These are phyloP conservation scores for Phytophthora colocasiae DNA, from an alignment of 352 stramenopile genomes.

Conservation along the genomic window DNA sequence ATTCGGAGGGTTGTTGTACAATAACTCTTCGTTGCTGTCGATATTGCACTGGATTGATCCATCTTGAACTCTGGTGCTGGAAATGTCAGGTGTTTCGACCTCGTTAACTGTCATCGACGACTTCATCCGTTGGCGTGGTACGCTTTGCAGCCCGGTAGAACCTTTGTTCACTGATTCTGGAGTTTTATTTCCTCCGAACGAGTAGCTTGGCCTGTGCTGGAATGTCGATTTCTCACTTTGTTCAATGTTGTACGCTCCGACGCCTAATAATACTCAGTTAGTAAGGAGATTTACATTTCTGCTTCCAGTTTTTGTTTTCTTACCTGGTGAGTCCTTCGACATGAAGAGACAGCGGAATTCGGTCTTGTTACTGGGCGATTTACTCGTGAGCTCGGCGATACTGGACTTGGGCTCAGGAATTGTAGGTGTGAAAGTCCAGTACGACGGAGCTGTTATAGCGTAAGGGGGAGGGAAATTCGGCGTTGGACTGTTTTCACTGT, in stretches of 20 bases:
- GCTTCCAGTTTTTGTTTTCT: neutral
- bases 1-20: slow-evolving; percentile 7
- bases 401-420: slow-evolving; percentile 35
- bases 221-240: slow-evolving; percentile 57
- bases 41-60: neutral
- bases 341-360: slow-evolving; percentile 26
- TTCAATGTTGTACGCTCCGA: slow-evolving; percentile 60
- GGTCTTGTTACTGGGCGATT: slow-evolving; percentile 21
- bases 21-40: neutral
- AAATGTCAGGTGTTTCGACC: neutral
- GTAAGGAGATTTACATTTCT: neutral
- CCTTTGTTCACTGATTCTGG: neutral
- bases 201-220: slow-evolving; percentile 43
- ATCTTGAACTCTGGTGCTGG: no score
- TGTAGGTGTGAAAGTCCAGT: slow-evolving; percentile 36
- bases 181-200: slow-evolving; percentile 35
- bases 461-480: slow-evolving; percentile 47
- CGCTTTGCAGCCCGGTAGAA: slow-evolving; percentile 5
- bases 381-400: slow-evolving; percentile 29
- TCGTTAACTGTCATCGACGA: slow-evolving; percentile 21
- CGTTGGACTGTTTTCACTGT: slow-evolving; percentile 12
- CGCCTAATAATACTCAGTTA: slow-evolving; percentile 27
- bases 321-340: slow-evolving; percentile 29
- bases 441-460: slow-evolving; percentile 36
- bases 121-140: slow-evolving; percentile 27